Percentiles rank a stretch among this genome's conserved stretches.
phyloP scores from a whole-genome alignment of 2,329 filamentous ascomycete species.

The Capronia epimyces region DNA sequence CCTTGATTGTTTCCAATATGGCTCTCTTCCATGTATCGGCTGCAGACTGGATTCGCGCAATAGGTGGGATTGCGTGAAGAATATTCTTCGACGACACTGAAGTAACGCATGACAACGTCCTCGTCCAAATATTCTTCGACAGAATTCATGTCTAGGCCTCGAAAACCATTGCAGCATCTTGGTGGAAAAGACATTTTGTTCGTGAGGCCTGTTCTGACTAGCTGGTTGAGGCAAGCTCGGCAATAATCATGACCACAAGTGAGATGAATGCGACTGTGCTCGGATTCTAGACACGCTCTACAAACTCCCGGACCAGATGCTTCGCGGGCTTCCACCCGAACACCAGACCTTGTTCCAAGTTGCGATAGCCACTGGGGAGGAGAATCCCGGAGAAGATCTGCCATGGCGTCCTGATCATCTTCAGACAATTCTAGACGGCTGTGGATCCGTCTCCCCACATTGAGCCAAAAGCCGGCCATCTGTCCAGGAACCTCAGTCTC shows the following conservation, averaged over 20 bases:
- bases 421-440: too few relatives aligned
- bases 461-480: too few relatives aligned
- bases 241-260: conserved; percentile 16
- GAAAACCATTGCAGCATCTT: conserved; percentile 8
- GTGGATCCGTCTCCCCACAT: too few relatives aligned
- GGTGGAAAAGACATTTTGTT: conserved; percentile 14
- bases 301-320: background rate
- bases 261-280: conserved; percentile 1
- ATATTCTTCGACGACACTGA: conserved; percentile 9
- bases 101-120: conserved; percentile 4
- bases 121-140: conserved; percentile 8
- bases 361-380: background rate
- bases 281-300: conserved; percentile 5
- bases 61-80: conserved; percentile 8
- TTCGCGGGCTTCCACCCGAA: too few relatives aligned
- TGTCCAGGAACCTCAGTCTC: too few relatives aligned
- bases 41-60: conserved; percentile 10
- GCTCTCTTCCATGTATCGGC: conserved; percentile 4
- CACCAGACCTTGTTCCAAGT: too few relatives aligned
- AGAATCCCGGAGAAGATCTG: too few relatives aligned
- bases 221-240: conserved; percentile 9
- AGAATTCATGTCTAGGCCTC: conserved; percentile 5
- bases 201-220: conserved; percentile 3
- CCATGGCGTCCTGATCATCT: too few relatives aligned
- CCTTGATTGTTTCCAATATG: background rate